A percentile compares a stretch with the other conserved stretches of the same genome.
phyloP scores from a whole-genome alignment of 495 filamentous ascomycete species.

The Xylaria palmicola region DNA sequence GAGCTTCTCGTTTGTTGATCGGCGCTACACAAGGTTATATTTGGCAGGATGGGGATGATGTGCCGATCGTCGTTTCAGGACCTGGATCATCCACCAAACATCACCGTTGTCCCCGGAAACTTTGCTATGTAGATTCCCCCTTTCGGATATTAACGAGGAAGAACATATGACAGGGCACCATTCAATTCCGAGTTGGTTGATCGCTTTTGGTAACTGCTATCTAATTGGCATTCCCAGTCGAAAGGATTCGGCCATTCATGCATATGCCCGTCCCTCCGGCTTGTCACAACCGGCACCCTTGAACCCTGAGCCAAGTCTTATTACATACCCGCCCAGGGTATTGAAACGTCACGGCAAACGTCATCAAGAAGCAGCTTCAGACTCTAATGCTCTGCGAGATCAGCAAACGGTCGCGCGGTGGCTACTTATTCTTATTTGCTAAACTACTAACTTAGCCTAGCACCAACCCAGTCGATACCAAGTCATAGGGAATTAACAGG shows the following conservation, averaged over 20 bases:
- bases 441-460: background rate
- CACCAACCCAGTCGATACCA: background rate
- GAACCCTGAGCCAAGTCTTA: too few species aligned
- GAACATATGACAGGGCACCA: background rate
- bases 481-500: background rate
- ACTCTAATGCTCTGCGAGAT: background rate
- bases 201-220: background rate
- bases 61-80: slow-evolving; percentile 17
- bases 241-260: background rate
- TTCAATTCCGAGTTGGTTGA: background rate
- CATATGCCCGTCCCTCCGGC: background rate
- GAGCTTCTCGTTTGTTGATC: background rate
- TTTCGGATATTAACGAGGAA: background rate
- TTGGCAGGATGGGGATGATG: background rate
- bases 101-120: background rate
- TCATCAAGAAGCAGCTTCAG: background rate
- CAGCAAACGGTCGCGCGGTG: background rate
- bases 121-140: background rate
- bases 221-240: background rate
- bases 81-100: slow-evolving; percentile 5
- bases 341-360: background rate
- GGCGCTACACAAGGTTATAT: background rate
- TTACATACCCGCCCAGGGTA: background rate
- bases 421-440: background rate
- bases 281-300: background rate